Evolutionary conservation across 495 filamentous ascomycete genomes (phyloP), one percentile per base, ranked within the genome.

Genomic region (Penicillium argentinense): DNA sequence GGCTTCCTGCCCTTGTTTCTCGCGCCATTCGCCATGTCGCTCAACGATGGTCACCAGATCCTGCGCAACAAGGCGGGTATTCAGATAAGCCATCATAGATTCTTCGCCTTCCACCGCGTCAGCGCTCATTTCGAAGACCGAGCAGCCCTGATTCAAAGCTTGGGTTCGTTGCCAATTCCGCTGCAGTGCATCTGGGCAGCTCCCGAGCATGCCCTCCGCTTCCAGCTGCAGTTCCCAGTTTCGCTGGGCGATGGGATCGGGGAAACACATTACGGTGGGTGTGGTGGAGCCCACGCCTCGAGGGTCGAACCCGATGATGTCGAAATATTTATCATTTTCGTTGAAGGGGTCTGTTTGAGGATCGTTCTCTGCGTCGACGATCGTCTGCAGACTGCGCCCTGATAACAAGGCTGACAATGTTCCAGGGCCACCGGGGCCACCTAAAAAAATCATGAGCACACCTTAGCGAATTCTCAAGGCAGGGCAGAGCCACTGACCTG

Each of bases 281-380:
- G 66, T 70, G 1, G 76, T 75, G 12, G 69, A 65, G n/a, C 72
- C 73, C 13, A 82, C 69, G 0, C 79, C 78, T 1, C 80, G 67
- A 7, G 78, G 76, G 56, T 82, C 80, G 42, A 81, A 82, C 0
- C 74, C 69, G 29, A 84, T 66, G 17, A 83, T 70, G 42, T 84
- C 80, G 49, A 69, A 82, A 42, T 76, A 74, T 28, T 71, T 69
- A 32, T 67, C 49, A 23, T 26, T 32, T 8, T 29, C 27, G 1
- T 54, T 38, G 4, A 30, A 4, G 1, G 42, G 16, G 1, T 16
- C n/a, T 6, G 33, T 14, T 16, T n/a, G 39, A 0, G 66, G 66
- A 19, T 63, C 56, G 5, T 24, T 30, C n/a, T 66, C 60, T 11
- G 69, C 68, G 38, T 72, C 75, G 6, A 75, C 55, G 4, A 74